Evolutionary conservation across 306 rosid genomes (phyloP), one percentile per base, ranked within the genome.

Genomic region (Senna tora): DNA sequence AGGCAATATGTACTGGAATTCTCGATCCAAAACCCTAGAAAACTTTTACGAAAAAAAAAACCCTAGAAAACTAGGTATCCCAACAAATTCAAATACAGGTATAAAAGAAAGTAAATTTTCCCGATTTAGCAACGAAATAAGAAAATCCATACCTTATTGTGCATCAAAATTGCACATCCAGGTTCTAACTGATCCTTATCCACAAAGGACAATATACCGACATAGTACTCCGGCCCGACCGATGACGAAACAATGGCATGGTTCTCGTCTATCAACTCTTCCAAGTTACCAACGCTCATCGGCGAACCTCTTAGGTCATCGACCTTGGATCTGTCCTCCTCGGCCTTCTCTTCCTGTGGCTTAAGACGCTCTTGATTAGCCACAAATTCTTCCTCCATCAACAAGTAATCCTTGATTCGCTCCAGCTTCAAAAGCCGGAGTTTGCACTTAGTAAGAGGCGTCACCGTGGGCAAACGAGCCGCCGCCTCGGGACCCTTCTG

Each of bases 401-500:
- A 73, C 16, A 94, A 73, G 66, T 91, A 94, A 51, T 94, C 99
- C 81, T 94, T 94, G 30, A 91, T 88, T 17, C 99, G 87, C 83
- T 94, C 99, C 16, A 94, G 86, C 83, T 94, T 94, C n/a, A 94
- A 58, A 4, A 94, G 85, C 80, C 99, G 75, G 38, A 94, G 86
- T 77, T 88, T 91, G 73, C 97, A 94, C 87, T 94, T 94, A 8
- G 97, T 87, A 6, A 79, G 76, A n/a, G 99, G 97, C 43, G 99
- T 91, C 71, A 94, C 99, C 7, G 89, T 83, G 12, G 99, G 99
- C 3, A 94, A 78, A 22, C 99, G 81, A 33, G 99, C 91, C 58
- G 99, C 97, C 4, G 97, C 95, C 65, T 94, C 99, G 0, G 99
- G 94, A 7, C 99, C 99, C 71, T 94, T 94, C 78, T 94, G 99